A percentile compares a stretch with the other conserved stretches of the same genome.
Evolutionary conservation across 306 rosid genomes (phyloP).

Genomic region (Purshia tridentata): DNA sequence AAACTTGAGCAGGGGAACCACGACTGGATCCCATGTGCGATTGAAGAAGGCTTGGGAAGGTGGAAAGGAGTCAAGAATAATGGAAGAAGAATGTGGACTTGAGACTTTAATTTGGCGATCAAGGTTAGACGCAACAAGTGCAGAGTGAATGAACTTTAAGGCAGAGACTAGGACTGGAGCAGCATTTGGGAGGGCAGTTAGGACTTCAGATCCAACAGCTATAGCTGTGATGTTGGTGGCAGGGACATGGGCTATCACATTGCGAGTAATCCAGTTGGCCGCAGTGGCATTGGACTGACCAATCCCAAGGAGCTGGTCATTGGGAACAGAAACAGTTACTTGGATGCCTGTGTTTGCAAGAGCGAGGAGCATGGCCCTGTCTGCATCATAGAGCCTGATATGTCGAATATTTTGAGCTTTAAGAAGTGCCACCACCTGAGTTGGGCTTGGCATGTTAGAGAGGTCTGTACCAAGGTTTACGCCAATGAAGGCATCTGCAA

Average conservation of each 20-base stretch:
- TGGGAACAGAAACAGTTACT: slow-evolving; percentile 78
- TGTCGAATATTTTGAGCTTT: slow-evolving; percentile 79
- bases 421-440: slow-evolving; percentile 76
- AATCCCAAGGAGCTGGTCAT: slow-evolving; percentile 85
- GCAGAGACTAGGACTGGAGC: slow-evolving; percentile 91
- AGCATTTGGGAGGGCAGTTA: slow-evolving; percentile 77
- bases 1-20: slow-evolving; percentile 77
- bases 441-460: slow-evolving; percentile 81
- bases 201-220: slow-evolving; percentile 88
- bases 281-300: slow-evolving; percentile 97
- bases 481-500: slow-evolving; percentile 79
- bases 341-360: slow-evolving; percentile 81
- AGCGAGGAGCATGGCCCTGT: slow-evolving; percentile 71
- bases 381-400: slow-evolving; percentile 77
- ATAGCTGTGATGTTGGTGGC: slow-evolving; percentile 85
- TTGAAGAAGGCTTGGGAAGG: slow-evolving; percentile 96
- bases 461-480: slow-evolving; percentile 85
- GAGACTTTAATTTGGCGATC: slow-evolving; percentile 84
- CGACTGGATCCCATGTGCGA: slow-evolving; percentile 84
- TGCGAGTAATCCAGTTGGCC: slow-evolving; percentile 87
- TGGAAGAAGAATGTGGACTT: slow-evolving; percentile 75
- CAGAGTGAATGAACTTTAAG: slow-evolving; percentile 78
- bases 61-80: slow-evolving; percentile 92
- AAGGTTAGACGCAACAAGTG: slow-evolving; percentile 82
- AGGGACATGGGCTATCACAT: slow-evolving; percentile 84